Conservation (phyloP, 78 protist species). For the Dictyostelium firmibasis region DNA sequence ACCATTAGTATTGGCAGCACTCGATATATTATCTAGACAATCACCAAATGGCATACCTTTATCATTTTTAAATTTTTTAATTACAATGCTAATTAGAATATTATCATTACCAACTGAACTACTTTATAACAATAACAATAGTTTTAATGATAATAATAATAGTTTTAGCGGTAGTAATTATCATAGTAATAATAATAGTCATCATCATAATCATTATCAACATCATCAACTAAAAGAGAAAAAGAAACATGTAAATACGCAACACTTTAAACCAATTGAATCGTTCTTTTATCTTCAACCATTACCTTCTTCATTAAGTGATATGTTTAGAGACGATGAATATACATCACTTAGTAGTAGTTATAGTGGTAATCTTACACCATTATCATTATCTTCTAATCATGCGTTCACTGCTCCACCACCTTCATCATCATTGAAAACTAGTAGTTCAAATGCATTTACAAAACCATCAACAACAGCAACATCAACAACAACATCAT, state of each 20-base stretch:
- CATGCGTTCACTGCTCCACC: background rate
- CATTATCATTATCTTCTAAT: background rate
- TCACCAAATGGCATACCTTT: constrained; percentile 40
- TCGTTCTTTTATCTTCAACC: constrained; percentile 31
- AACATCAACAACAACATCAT: background rate
- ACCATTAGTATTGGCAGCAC: constrained; percentile 19
- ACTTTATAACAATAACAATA: background rate
- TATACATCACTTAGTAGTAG: background rate
- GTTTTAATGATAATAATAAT: background rate
- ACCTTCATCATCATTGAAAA: background rate
- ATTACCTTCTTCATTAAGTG: constrained; percentile 25
- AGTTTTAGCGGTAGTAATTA: background rate
- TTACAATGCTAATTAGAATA: background rate
- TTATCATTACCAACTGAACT: background rate
- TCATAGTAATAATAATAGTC: background rate
- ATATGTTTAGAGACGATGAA: background rate
- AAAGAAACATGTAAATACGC: background rate
- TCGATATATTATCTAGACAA: constrained; percentile 54
- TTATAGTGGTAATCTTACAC: background rate
- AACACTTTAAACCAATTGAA: background rate
- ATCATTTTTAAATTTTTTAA: constrained; percentile 16
- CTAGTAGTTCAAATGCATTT: background rate
- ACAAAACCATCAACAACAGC: background rate
- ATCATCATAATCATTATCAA: background rate
- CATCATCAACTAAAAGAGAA: background rate